Evolutionary conservation across 1,284 basidiomycete genomes (phyloP), one percentile per base, ranked within the genome.

Genomic region (Marasmius fiardii): DNA sequence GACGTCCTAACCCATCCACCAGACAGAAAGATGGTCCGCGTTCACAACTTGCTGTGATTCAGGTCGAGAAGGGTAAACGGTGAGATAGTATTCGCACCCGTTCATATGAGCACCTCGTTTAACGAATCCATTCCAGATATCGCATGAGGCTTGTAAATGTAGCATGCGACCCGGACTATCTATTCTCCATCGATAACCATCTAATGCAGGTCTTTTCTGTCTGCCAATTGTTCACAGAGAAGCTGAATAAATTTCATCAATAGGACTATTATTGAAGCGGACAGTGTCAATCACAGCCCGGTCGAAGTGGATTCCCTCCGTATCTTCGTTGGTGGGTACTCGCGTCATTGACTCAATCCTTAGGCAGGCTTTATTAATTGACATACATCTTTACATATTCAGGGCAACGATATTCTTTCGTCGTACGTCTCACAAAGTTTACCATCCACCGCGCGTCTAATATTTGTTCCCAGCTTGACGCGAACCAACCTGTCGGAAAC

Each of bases 21-120:
- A 11, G 74, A 23, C 80, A 66, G 49, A 7, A 52, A 3, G 67
- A 65, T 11, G 71, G 71, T n/a, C 67, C 73, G 10, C 53, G 63
- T 14, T 45, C 59, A 2, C 61, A 67, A 14, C 67, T 78, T 35
- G 60, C 74, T 0, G 65, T 79, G 18, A 58, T 75, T 43, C 61
- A 43, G 10, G 61, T 61, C 11, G 43, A 45, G 14, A 21, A 51
- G n/a, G 57, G 59, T 2, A 56, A 54, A 26, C 51, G 56, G 34
- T 64, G 14, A 49, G 47, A 33, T 12, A 3, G 11, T n/a, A 6
- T 49, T 16, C 18, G 28, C 10, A 10, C 44, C 24, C n/a, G 47
- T 20, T 14, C 5, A 7, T n/a, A n/a, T n/a, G n/a, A n/a, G n/a
- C n/a, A n/a, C n/a, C n/a, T n/a, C n/a, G n/a, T 18, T 16, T 49